Conservation (phyloP, 805 yeast species). For the Suhomyces sp. region DNA sequence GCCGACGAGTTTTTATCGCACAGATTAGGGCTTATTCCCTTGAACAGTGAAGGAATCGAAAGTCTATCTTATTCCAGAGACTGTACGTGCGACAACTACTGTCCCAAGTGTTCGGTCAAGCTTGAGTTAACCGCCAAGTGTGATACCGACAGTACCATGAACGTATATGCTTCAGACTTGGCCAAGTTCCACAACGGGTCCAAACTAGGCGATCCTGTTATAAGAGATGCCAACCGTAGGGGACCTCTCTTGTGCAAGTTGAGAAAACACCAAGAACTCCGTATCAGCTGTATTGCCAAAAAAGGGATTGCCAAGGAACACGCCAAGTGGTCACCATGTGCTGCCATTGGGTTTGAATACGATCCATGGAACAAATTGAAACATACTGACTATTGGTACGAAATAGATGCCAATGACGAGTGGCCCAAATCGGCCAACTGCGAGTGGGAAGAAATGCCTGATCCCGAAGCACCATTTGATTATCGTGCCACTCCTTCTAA, state of each 20-base stretch:
- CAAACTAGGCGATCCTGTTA: slow-evolving; percentile 79
- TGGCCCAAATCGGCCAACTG: slow-evolving; percentile 92
- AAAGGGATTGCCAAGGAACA: slow-evolving; percentile 97
- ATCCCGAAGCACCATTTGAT: slow-evolving; percentile 82
- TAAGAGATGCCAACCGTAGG: slow-evolving; percentile 66
- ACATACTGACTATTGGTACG: slow-evolving; percentile 97
- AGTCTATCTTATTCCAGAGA: slow-evolving; percentile 85
- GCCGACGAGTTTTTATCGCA: slow-evolving; percentile 98
- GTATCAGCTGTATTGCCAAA: slow-evolving; percentile 89
- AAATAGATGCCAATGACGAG: slow-evolving; percentile 79
- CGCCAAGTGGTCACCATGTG: slow-evolving; percentile 97
- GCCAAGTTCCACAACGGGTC: slow-evolving; percentile 46
- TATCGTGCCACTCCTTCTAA: slow-evolving; percentile 76
- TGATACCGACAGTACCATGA: slow-evolving; percentile 82
- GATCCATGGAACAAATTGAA: slow-evolving; percentile 98
- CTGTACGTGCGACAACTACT: slow-evolving; percentile 97
- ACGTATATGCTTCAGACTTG: slow-evolving; percentile 80
- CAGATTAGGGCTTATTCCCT: slow-evolving; percentile 87
- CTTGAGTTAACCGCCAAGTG: slow-evolving; percentile 84
- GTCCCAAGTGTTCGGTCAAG: slow-evolving; percentile 91
- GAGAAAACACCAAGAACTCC: slow-evolving; percentile 87
- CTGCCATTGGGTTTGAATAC: slow-evolving; percentile 94
- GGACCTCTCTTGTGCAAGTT: slow-evolving; percentile 92
- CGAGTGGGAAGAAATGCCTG: slow-evolving; percentile 95
- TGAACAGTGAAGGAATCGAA: slow-evolving; percentile 80